Percentiles rank a stretch among this genome's conserved stretches.
Conservation (phyloP, 768 basidiomycete genomes). For the Cantharellus anzutake region DNA sequence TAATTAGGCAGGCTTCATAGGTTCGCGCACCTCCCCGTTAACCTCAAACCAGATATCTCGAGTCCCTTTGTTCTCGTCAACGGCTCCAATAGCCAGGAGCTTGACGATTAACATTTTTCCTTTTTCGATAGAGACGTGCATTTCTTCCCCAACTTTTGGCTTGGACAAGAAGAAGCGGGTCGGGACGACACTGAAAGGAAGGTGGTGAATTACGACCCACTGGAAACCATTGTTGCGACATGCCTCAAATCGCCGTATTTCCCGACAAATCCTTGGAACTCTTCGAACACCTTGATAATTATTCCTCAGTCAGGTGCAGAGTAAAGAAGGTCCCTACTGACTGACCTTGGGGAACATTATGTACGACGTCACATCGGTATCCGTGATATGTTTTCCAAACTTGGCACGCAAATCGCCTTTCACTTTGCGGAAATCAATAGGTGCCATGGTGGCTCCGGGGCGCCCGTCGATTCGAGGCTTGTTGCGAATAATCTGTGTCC, state of each 20-base stretch:
- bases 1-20: conserved; percentile 1
- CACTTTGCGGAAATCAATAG: conserved; percentile 91
- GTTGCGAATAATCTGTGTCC: conserved; percentile 78
- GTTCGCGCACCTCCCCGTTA: conserved; percentile 64
- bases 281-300: conserved; percentile 67
- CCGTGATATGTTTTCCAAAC: conserved; percentile 89
- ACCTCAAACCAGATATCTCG: conserved; percentile 98
- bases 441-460: conserved; percentile 72
- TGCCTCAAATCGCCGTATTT: conserved; percentile 91
- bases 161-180: conserved; percentile 95
- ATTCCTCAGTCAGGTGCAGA: neutral
- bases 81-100: conserved; percentile 85
- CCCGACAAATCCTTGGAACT: conserved; percentile 86
- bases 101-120: conserved; percentile 95
- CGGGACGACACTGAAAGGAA: conserved; percentile 53
- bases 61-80: conserved; percentile 78
- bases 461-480: conserved; percentile 87
- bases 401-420: conserved; percentile 83
- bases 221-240: conserved; percentile 11
- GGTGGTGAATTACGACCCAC: neutral
- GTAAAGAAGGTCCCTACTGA: neutral
- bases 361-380: conserved; percentile 83
- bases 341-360: conserved; percentile 95
- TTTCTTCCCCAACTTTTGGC: conserved; percentile 83
- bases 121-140: conserved; percentile 89